A percentile compares a stretch with the other conserved stretches of the same genome.
Conservation (phyloP, 2,329 filamentous ascomycete species). For the Arachnomyces sp. region DNA sequence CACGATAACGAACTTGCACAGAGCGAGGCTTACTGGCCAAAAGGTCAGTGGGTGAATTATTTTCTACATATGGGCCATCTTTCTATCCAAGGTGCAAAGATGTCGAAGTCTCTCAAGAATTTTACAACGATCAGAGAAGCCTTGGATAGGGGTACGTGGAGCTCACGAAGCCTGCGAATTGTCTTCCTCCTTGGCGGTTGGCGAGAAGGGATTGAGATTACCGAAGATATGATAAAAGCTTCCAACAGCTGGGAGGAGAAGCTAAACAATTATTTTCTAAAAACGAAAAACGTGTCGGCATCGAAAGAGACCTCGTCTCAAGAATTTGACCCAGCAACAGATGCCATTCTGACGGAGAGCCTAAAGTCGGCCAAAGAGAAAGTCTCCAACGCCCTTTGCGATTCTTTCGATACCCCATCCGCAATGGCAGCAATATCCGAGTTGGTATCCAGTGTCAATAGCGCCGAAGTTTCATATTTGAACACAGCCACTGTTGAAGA, state of each 20-base stretch:
- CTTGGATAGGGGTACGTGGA: slow-evolving; percentile 60
- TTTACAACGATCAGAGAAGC: slow-evolving; percentile 90
- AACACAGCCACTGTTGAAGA: slow-evolving; percentile 42
- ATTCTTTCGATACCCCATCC: slow-evolving; percentile 79
- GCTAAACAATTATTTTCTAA: slow-evolving; percentile 62
- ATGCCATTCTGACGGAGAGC: slow-evolving; percentile 31
- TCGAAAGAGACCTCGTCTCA: slow-evolving; percentile 17
- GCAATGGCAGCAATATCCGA: slow-evolving; percentile 72
- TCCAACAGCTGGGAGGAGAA: slow-evolving; percentile 73
- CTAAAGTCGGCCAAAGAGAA: slow-evolving; percentile 48
- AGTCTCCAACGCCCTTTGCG: slow-evolving; percentile 58
- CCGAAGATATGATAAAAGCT: slow-evolving; percentile 66
- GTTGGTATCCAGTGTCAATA: slow-evolving; percentile 70
- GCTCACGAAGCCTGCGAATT: slow-evolving; percentile 68
- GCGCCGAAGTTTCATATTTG: slow-evolving; percentile 37
- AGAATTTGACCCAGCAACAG: no score
- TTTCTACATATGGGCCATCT: slow-evolving; percentile 94
- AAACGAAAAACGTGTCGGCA: slow-evolving; percentile 41
- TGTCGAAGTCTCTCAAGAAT: slow-evolving; percentile 94
- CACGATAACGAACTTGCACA: slow-evolving; percentile 90
- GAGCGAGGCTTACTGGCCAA: slow-evolving; percentile 71
- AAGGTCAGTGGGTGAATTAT: slow-evolving; percentile 80
- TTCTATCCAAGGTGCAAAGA: slow-evolving; percentile 82
- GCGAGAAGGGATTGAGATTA: slow-evolving; percentile 88
- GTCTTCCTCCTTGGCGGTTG: slow-evolving; percentile 82